These are phyloP conservation scores for Backusella westeae DNA, from an alignment of 192 early-diverging fungal genomes.

Conservation along the genomic window DNA sequence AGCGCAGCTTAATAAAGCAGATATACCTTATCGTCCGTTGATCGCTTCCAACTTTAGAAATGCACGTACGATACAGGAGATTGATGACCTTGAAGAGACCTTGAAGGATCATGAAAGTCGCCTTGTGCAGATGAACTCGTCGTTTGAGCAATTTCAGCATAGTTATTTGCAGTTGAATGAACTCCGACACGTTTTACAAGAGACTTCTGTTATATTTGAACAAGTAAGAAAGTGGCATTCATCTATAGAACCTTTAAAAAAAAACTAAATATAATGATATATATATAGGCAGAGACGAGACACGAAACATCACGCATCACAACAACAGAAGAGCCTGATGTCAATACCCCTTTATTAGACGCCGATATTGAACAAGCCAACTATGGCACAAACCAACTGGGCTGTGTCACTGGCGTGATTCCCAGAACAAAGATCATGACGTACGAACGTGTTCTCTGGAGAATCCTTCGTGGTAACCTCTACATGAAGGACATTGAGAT, in stretches of 20 bases:
- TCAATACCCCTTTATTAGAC: slow-evolving; percentile 54
- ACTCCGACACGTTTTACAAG: slow-evolving; percentile 82
- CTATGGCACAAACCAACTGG: slow-evolving; percentile 47
- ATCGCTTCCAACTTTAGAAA: slow-evolving; percentile 48
- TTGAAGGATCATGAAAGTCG: slow-evolving; percentile 80
- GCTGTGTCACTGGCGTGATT: slow-evolving; percentile 98
- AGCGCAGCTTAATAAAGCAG: slow-evolving; percentile 74
- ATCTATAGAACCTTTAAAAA: not conserved
- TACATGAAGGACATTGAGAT: slow-evolving; percentile 96
- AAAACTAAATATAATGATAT: not conserved
- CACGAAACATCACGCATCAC: slow-evolving; percentile 14
- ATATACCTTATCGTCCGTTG: slow-evolving; percentile 56
- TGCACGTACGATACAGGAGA: slow-evolving; percentile 79
- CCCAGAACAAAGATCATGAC: slow-evolving; percentile 74
- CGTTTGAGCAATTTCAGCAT: slow-evolving; percentile 85
- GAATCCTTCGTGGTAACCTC: slow-evolving; percentile 94
- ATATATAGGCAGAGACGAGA: slow-evolving; percentile 7
- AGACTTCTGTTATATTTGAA: slow-evolving; percentile 80
- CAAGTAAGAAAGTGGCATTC: slow-evolving; percentile 43
- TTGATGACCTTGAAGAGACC: slow-evolving; percentile 88
- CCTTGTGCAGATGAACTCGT: slow-evolving; percentile 81
- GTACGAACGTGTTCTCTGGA: slow-evolving; percentile 95
- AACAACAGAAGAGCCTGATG: slow-evolving; percentile 13
- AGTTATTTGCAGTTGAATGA: slow-evolving; percentile 88
- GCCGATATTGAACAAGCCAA: slow-evolving; percentile 45